These are phyloP conservation scores for Saturnispora halmiae DNA, from an alignment of 805 yeast genomes.

Conservation along the genomic window DNA sequence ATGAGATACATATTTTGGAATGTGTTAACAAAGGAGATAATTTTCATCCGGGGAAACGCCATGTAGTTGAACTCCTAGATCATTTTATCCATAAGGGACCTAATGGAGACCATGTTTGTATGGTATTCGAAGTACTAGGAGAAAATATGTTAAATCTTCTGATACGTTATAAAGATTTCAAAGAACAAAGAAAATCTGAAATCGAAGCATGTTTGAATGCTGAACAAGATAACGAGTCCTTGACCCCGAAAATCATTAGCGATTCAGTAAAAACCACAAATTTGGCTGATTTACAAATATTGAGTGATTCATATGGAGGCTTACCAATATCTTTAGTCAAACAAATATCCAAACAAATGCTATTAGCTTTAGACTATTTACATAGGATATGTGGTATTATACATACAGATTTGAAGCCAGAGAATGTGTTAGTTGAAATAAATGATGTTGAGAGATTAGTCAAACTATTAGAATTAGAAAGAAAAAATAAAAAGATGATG, in stretches of 20 bases:
- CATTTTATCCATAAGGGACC: slow-evolving; percentile 51
- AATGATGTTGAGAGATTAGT: slow-evolving; percentile 46
- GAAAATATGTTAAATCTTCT: slow-evolving; percentile 47
- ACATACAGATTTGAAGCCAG: slow-evolving; percentile 73
- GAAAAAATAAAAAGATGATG: slow-evolving; percentile 19
- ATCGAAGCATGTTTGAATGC: slow-evolving; percentile 10
- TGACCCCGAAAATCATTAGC: slow-evolving; percentile 1
- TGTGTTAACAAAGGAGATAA: slow-evolving; percentile 24
- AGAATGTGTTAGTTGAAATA: slow-evolving; percentile 51
- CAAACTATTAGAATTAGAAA: slow-evolving; percentile 32
- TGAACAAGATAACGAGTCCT: neutral
- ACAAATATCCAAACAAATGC: slow-evolving; percentile 47
- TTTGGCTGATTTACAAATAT: slow-evolving; percentile 28
- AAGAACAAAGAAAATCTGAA: slow-evolving; percentile 25
- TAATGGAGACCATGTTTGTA: slow-evolving; percentile 54
- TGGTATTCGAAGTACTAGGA: slow-evolving; percentile 59
- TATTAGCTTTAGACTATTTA: slow-evolving; percentile 47
- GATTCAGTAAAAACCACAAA: slow-evolving; percentile 19
- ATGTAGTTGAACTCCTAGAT: slow-evolving; percentile 45
- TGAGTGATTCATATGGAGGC: slow-evolving; percentile 39
- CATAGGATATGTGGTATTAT: slow-evolving; percentile 57
- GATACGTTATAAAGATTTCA: slow-evolving; percentile 37
- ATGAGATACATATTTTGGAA: slow-evolving; percentile 47
- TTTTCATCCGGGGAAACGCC: slow-evolving; percentile 41
- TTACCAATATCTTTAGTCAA: slow-evolving; percentile 46